Evolutionary conservation across 495 filamentous ascomycete species (phyloP).

Genomic region (Trichocladium antarcticum): DNA sequence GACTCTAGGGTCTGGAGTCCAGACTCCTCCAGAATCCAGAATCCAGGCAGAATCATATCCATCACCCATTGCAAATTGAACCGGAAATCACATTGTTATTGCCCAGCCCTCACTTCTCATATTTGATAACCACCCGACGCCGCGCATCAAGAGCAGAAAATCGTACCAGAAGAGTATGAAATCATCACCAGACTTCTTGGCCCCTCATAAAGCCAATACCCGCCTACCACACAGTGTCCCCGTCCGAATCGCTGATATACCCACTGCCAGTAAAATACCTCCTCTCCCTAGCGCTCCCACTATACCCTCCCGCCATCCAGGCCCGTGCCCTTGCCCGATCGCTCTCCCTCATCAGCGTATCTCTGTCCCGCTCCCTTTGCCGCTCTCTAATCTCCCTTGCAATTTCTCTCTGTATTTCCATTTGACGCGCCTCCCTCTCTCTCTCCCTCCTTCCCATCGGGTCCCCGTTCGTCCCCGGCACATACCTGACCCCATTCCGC

Average conservation of each 20-base stretch:
- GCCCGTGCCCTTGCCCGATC: not conserved
- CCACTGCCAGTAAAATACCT: not conserved
- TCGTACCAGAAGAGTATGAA: too few relatives aligned
- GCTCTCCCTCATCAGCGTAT: not conserved
- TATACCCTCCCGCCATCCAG: not conserved
- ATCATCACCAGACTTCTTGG: not conserved
- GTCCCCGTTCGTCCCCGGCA: not conserved
- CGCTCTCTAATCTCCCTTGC: not conserved
- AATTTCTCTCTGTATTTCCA: not conserved
- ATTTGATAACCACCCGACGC: too few relatives aligned
- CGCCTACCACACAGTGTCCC: not conserved
- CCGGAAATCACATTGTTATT: too few relatives aligned
- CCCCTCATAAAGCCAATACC: not conserved
- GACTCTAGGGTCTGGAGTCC: too few relatives aligned
- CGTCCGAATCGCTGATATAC: not conserved
- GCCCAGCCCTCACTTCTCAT: too few relatives aligned
- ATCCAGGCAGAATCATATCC: too few relatives aligned
- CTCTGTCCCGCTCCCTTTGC: not conserved
- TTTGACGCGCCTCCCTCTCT: not conserved
- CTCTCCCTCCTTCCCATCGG: not conserved
- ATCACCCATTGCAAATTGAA: too few relatives aligned
- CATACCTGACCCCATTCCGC: not conserved
- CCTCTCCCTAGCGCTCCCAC: not conserved
- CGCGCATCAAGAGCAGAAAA: too few relatives aligned
- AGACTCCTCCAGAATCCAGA: too few relatives aligned